Evolutionary conservation across 176 grass and related monocot species (phyloP), one percentile per base, ranked within the genome.

Genomic region (Musa acuminata): DNA sequence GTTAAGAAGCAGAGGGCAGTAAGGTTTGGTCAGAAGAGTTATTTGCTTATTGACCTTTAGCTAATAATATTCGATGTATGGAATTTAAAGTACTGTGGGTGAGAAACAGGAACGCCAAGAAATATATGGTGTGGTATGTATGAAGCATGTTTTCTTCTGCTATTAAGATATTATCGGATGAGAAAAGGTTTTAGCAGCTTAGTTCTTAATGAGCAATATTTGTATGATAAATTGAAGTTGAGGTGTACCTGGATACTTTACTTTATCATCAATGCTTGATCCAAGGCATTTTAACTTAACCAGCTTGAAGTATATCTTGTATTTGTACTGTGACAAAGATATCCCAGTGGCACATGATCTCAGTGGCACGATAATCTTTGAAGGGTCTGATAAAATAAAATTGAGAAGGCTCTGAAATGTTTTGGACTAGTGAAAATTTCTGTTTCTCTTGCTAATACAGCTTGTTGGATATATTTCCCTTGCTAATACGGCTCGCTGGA

Each of bases 111-210:
- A 69, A 65, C 19, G 22, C 13, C 24, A 12, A 79, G 77, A 35
- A 70, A 79, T 16, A 35, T 58, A 23, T 60, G n/a, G 53, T 71
- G 77, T 79, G 51, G 9, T 79, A 79, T 79, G 77, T 79, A 79
- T 79, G 66, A 79, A 69, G 68, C 51, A 26, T 69, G 29, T 69
- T 70, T 69, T 58, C 10, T 64, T 68, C 77, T 77, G 35, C 68
- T 35, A 21, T 55, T 57, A 49, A 71, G 66, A 59, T 53, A 71
- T 67, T 51, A 20, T 55, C 59, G 52, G 77, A 70, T 71, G 77
- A 26, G 58, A 14, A 71, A 49, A 25, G 50, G 66, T 35, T 43
- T 71, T 35, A 53, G 17, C 67, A 70, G 35, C 49, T n/a, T 51
- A n/a, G 35, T 70, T 51, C 8, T 70, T 20, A 70, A 20, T 70